These are phyloP conservation scores for Gaeumannomyces tritici DNA, from an alignment of 2,329 filamentous ascomycete species.

Conservation along the genomic window DNA sequence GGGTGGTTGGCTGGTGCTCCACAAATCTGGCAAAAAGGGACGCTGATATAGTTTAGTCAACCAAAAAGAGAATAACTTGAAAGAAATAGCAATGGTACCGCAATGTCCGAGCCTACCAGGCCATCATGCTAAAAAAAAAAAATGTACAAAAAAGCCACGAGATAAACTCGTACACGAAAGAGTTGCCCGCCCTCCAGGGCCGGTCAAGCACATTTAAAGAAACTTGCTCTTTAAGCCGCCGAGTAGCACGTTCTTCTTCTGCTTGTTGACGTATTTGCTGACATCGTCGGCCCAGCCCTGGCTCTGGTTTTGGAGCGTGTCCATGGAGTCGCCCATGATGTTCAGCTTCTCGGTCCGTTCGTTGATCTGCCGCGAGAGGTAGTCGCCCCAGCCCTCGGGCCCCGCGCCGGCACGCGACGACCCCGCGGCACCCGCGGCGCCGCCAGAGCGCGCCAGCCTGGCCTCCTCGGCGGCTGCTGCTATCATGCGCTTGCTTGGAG, in stretches of 20 bases:
- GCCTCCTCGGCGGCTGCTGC: conserved; percentile 70
- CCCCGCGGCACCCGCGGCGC: conserved; percentile 19
- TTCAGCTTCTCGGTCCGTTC: conserved; percentile 84
- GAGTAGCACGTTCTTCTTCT: conserved; percentile 78
- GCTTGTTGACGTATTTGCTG: conserved; percentile 73
- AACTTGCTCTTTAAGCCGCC: conserved; percentile 58
- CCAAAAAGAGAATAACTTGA: too few species aligned
- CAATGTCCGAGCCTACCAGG: background rate
- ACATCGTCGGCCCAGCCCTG: conserved; percentile 81
- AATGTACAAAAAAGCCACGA: background rate
- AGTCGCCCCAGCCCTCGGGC: conserved; percentile 64
- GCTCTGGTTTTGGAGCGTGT: conserved; percentile 70
- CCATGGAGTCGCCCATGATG: conserved; percentile 75
- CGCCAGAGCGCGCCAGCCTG: conserved; percentile 37
- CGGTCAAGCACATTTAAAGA: conserved; percentile 11
- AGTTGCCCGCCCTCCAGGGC: background rate
- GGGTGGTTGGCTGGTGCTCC: too few species aligned
- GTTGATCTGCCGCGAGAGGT: conserved; percentile 77
- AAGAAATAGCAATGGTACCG: background rate
- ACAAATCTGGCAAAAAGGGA: too few species aligned
- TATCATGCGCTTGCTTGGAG: conserved; percentile 80
- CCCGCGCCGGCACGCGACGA: conserved; percentile 18
- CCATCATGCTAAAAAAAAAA: background rate
- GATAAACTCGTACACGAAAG: background rate
- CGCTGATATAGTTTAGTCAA: too few species aligned